A percentile compares a stretch with the other conserved stretches of the same genome.
phyloP scores from a whole-genome alignment of 23 red algal genomes.

The Agarophyton chilense region DNA sequence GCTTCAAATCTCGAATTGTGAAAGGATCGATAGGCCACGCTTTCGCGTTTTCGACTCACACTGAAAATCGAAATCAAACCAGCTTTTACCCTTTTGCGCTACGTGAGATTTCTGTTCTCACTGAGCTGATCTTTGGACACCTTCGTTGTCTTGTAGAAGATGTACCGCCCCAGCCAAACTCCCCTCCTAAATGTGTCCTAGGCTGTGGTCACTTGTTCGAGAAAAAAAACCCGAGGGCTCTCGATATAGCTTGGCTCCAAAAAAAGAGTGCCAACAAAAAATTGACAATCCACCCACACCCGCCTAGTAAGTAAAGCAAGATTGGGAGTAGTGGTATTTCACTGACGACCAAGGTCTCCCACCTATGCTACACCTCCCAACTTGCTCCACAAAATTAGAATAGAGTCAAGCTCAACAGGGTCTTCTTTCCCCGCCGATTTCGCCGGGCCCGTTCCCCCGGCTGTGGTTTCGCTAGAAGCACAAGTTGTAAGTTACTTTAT shows the following conservation, averaged over 20 bases:
- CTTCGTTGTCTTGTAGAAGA: slow-evolving; percentile 94
- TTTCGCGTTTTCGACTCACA: slow-evolving; percentile 89
- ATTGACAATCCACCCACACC: no score
- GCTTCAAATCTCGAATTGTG: not conserved
- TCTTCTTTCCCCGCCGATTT: slow-evolving; percentile 62
- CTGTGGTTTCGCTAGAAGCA: slow-evolving; percentile 63
- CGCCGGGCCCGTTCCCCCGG: slow-evolving; percentile 56
- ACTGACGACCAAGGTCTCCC: no score
- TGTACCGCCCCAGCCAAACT: no score
- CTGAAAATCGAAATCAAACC: no score
- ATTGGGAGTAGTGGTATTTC: no score
- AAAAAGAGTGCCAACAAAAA: no score
- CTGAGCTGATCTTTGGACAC: slow-evolving; percentile 95
- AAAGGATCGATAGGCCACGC: slow-evolving; percentile 95
- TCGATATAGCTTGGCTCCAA: no score
- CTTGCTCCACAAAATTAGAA: slow-evolving; percentile 70
- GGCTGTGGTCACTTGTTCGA: no score
- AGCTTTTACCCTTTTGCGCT: slow-evolving; percentile 1
- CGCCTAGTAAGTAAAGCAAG: no score
- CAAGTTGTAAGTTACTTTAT: not conserved
- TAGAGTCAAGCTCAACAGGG: slow-evolving; percentile 65
- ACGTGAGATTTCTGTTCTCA: slow-evolving; percentile 94
- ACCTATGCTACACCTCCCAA: slow-evolving; percentile 62
- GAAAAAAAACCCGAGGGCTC: no score
- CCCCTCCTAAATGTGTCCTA: no score